Conservation (phyloP, 805 yeast genomes). For the Yamadazyma tumulicola region DNA sequence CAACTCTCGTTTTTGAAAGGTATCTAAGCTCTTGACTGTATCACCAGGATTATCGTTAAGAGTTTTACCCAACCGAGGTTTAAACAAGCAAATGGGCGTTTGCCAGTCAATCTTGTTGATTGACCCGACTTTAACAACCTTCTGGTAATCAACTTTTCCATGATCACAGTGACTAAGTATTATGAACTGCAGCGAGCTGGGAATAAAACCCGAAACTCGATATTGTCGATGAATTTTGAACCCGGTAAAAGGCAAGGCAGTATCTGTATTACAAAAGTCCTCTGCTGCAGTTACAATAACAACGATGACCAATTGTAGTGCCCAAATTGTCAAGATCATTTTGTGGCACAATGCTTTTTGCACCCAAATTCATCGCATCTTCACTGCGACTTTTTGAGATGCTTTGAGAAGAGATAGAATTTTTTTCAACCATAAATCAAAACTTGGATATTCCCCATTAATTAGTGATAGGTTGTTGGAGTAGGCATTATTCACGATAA, state of each 20-base stretch:
- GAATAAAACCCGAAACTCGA: constrained; percentile 25
- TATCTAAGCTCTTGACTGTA: constrained; percentile 9
- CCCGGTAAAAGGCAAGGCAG: constrained; percentile 46
- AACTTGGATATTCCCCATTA: neutral
- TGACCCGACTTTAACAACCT: constrained; percentile 25
- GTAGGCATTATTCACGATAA: neutral
- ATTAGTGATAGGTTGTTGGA: neutral
- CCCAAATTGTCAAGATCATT: no score
- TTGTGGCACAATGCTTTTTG: no score
- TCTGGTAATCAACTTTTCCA: constrained; percentile 47
- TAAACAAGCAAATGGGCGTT: constrained; percentile 42
- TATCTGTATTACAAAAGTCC: constrained; percentile 7
- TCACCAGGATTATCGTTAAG: constrained; percentile 7
- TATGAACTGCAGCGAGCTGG: constrained; percentile 42
- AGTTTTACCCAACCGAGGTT: constrained; percentile 19
- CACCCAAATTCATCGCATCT: no score
- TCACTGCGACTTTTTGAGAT: no score
- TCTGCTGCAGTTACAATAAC: no score
- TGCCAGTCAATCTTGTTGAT: constrained; percentile 48
- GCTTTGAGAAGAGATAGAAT: constrained; percentile 8
- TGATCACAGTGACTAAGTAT: constrained; percentile 48
- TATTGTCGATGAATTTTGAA: constrained; percentile 51
- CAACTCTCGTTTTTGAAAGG: neutral
- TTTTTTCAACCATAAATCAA: neutral
- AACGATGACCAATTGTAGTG: no score